phyloP scores from a whole-genome alignment of 805 yeast genomes.

The Saccharomycopsis javanensis region DNA sequence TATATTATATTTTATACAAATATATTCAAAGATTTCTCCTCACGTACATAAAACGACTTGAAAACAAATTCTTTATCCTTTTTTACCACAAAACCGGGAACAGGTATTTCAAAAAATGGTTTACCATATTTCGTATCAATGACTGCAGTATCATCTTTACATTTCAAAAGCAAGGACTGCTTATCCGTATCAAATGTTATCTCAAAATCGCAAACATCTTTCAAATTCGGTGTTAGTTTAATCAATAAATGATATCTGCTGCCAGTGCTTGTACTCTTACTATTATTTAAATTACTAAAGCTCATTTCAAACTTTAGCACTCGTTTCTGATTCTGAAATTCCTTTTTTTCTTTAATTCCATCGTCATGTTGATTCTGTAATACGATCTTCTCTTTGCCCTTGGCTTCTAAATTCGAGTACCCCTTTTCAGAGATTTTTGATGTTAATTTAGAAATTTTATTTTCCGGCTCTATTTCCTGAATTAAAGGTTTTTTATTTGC shows the following conservation, averaged over 20 bases:
- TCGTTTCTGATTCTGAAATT: slow-evolving; percentile 6
- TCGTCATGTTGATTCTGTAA: background rate
- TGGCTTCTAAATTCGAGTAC: background rate
- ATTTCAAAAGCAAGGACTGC: slow-evolving; percentile 28
- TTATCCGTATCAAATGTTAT: slow-evolving; percentile 24
- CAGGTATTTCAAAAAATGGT: slow-evolving; percentile 27
- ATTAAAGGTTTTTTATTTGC: slow-evolving; percentile 36
- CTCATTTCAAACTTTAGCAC: slow-evolving; percentile 19
- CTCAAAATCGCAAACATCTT: slow-evolving; percentile 28
- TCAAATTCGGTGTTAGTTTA: slow-evolving; percentile 24
- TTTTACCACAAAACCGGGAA: slow-evolving; percentile 24
- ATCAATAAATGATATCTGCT: slow-evolving; percentile 28
- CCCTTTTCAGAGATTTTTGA: background rate
- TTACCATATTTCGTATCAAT: slow-evolving; percentile 21
- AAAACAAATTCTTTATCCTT: background rate
- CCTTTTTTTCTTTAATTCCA: background rate
- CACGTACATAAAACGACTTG: slow-evolving; percentile 1
- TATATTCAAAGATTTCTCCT: background rate
- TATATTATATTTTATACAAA: background rate
- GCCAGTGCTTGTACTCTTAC: slow-evolving; percentile 22
- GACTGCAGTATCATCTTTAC: slow-evolving; percentile 20
- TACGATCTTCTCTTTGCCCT: background rate
- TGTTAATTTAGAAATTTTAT: background rate
- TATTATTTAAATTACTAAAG: slow-evolving; percentile 20
- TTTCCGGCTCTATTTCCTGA: slow-evolving; percentile 37